A percentile compares a stretch with the other conserved stretches of the same genome.
Conservation (phyloP, 345 rosid species). For the Physaria fendleri region DNA sequence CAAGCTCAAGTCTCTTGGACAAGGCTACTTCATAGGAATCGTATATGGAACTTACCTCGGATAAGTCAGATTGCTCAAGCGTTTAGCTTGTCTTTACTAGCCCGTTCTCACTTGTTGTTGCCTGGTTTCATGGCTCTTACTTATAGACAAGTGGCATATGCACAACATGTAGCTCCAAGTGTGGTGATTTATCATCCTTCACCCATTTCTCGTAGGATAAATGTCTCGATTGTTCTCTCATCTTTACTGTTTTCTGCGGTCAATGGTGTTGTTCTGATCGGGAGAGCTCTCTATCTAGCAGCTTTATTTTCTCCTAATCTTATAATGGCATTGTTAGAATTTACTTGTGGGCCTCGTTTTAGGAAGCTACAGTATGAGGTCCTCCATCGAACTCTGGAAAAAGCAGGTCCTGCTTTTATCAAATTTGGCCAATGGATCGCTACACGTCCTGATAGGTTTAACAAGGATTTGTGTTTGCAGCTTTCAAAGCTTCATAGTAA, state of each 20-base stretch:
- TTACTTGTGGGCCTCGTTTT: conserved; percentile 46
- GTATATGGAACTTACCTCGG: conserved; percentile 29
- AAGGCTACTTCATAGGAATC: conserved; percentile 34
- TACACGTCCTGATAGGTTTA: conserved; percentile 89
- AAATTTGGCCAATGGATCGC: conserved; percentile 99
- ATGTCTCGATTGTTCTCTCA: conserved; percentile 50
- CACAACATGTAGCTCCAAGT: conserved; percentile 37
- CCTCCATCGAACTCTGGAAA: conserved; percentile 68
- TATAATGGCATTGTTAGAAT: conserved; percentile 68
- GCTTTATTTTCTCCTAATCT: conserved; percentile 74
- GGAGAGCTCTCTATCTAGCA: conserved; percentile 66
- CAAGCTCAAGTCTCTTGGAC: conserved; percentile 59
- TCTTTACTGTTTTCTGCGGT: conserved; percentile 38
- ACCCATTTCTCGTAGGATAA: conserved; percentile 49
- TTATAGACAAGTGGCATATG: conserved; percentile 53
- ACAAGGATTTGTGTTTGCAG: conserved; percentile 77
- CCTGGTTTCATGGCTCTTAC: conserved; percentile 58
- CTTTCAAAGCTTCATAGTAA: conserved; percentile 91
- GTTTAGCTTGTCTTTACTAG: conserved; percentile 59
- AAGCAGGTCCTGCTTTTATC: conserved; percentile 96
- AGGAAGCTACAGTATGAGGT: conserved; percentile 62
- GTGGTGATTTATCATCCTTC: conserved; percentile 39
- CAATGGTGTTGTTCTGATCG: conserved; percentile 51
- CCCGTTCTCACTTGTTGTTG: conserved; percentile 51
- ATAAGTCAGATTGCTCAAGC: conserved; percentile 68